Evolutionary conservation across 2,329 filamentous ascomycete genomes (phyloP), one percentile per base, ranked within the genome.

Genomic region (Sporothrix pallida): DNA sequence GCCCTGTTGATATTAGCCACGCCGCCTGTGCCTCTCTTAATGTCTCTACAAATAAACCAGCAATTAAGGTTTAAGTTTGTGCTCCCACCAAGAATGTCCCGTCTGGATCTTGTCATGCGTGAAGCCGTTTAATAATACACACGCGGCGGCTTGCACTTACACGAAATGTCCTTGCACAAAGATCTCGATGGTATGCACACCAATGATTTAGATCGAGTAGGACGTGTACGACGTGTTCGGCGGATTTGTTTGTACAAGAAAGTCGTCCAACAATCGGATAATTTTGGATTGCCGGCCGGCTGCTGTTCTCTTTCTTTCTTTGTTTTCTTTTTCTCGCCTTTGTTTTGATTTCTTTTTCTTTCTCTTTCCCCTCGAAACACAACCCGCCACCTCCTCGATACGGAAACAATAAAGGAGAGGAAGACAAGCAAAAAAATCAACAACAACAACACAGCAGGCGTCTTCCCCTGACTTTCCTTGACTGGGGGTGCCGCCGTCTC

Each of bases 91-190:
- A 26, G n/a, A 37, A 37, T 37, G 7, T 37, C 31, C 31, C 31
- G 31, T 37, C 31, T 37, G 31, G 31, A 67, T 67, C 42, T 67
- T 67, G 62, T 67, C 15, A 15, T 67, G 42, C 62, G 42, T 67
- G n/a, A 67, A 26, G 62, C 42, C 42, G 42, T 17, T 26, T 67
- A 37, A 37, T 3, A 31, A 31, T 31, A 31, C 31, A 37, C 2
- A 37, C 31, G 5, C 31, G 31, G 31, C 2, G 31, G 3, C 31
- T 7, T 37, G 31, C 31, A 37, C 31, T 37, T 37, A 37, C 31
- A 37, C 31, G 5, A 2, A 37, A 37, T 37, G 31, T 5, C 31
- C 31, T 37, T 37, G 31, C 31, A 37, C 31, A 37, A 37, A 37
- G 31, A 37, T 37, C 31, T 37, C 4, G 31, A 37, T 37, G 20